These are phyloP conservation scores for Linderina pennispora DNA, from an alignment of 192 early-diverging fungal species.

Conservation along the genomic window DNA sequence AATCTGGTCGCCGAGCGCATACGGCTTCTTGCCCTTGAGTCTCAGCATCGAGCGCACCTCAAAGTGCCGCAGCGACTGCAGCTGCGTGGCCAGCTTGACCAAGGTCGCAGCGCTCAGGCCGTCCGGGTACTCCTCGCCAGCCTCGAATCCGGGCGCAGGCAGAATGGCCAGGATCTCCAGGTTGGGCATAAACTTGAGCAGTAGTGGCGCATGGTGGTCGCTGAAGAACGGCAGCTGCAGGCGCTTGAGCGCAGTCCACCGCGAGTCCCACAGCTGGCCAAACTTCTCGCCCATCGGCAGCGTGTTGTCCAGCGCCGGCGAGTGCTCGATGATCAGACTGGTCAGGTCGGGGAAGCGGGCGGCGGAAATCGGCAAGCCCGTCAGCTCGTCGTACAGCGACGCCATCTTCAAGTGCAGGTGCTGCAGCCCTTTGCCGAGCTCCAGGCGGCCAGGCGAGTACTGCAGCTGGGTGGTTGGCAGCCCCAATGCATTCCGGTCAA, in stretches of 20 bases:
- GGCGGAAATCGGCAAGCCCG: conserved; percentile 33
- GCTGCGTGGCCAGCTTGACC: conserved; percentile 30
- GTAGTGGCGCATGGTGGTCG: conserved; percentile 33
- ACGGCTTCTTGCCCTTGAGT: conserved; percentile 25
- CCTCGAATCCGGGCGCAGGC: conserved; percentile 35
- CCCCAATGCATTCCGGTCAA: conserved; percentile 43
- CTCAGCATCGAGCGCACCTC: conserved; percentile 41
- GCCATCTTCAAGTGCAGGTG: conserved; percentile 45
- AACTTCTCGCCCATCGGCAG: conserved; percentile 42
- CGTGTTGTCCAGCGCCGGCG: conserved; percentile 43
- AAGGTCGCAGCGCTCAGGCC: conserved; percentile 16
- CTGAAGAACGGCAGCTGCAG: conserved; percentile 46
- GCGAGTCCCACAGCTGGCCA: conserved; percentile 41
- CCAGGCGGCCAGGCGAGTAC: conserved; percentile 34
- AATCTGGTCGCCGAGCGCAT: conserved; percentile 30
- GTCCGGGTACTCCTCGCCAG: conserved; percentile 43
- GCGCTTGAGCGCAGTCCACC: conserved; percentile 34
- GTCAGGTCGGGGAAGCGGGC: conserved; percentile 31
- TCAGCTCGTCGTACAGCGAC: conserved; percentile 41
- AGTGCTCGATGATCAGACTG: conserved; percentile 45
- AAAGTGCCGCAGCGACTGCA: conserved; percentile 31
- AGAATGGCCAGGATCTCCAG: conserved; percentile 40
- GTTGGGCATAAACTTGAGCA: conserved; percentile 45
- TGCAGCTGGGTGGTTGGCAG: conserved; percentile 30
- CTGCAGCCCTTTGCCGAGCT: conserved; percentile 30